Conservation (phyloP, 306 rosid genomes). For the Cicer bijugum region DNA sequence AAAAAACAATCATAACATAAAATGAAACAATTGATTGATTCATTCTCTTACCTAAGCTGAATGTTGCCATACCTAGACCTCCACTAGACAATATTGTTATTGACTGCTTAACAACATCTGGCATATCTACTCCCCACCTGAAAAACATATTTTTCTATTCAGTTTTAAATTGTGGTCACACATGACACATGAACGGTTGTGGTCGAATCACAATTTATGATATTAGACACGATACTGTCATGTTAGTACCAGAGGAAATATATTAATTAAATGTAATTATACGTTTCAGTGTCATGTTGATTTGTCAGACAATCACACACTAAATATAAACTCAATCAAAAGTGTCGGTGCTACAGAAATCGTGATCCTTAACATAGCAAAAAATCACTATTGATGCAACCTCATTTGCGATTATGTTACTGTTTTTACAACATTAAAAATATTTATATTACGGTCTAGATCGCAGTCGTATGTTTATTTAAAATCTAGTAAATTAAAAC, state of each 20-base stretch:
- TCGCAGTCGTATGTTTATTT: not conserved
- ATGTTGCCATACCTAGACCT: slow-evolving; percentile 96
- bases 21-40: not conserved
- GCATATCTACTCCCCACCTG: slow-evolving; percentile 86
- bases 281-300: no score
- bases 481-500: not conserved
- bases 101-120: slow-evolving; percentile 67
- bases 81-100: slow-evolving; percentile 71
- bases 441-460: not conserved
- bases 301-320: no score
- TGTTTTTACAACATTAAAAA: not conserved
- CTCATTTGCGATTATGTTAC: not conserved
- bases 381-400: not conserved
- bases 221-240: no score
- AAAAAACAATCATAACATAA: no score
- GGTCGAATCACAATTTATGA: no score
- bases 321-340: no score
- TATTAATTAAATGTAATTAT: no score
- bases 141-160: slow-evolving; percentile 25
- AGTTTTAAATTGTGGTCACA: not conserved
- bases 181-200: not conserved
- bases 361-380: not conserved
- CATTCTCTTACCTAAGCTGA: slow-evolving; percentile 85
- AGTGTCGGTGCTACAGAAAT: not conserved
- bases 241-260: no score